Evolutionary conservation across 805 yeast genomes (phyloP).

Genomic region (Dipodascus albidus): DNA sequence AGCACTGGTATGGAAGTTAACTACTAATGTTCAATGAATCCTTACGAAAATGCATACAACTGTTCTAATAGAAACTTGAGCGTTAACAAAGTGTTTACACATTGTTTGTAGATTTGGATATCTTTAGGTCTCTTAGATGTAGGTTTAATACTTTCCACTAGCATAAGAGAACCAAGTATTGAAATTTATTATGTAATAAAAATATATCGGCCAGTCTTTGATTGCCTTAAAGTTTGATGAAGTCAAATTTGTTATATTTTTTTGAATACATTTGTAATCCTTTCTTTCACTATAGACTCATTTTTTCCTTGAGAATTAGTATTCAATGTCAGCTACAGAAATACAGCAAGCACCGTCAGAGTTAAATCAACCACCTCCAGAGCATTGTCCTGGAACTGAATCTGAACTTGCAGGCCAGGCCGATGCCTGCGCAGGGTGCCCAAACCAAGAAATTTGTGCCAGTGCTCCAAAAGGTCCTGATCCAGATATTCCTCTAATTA

Average conservation of each 20-base stretch:
- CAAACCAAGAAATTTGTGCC: constrained; percentile 83
- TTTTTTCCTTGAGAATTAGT: no score
- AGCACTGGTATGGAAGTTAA: constrained; percentile 14
- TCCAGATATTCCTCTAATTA: constrained; percentile 75
- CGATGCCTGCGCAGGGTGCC: constrained; percentile 91
- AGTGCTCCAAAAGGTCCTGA: constrained; percentile 83
- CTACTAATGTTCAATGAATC: background rate
- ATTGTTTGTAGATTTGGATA: constrained; percentile 10
- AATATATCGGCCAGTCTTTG: no score
- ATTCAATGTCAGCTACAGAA: constrained; percentile 6
- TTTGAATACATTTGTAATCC: background rate
- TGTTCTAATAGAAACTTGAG: constrained; percentile 25
- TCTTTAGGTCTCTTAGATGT: background rate
- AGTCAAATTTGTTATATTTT: no score
- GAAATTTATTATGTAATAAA: background rate
- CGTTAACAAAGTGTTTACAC: constrained; percentile 24
- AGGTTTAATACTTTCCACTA: no score
- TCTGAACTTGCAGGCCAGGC: constrained; percentile 88
- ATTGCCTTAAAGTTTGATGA: no score
- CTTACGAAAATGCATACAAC: constrained; percentile 11
- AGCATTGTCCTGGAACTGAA: constrained; percentile 98
- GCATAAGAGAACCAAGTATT: no score
- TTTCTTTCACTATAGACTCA: no score
- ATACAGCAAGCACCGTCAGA: constrained; percentile 3
- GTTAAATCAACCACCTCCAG: constrained; percentile 65